These are phyloP conservation scores for Talaromyces verruculosus DNA, from an alignment of 2,329 filamentous ascomycete species.

Conservation along the genomic window DNA sequence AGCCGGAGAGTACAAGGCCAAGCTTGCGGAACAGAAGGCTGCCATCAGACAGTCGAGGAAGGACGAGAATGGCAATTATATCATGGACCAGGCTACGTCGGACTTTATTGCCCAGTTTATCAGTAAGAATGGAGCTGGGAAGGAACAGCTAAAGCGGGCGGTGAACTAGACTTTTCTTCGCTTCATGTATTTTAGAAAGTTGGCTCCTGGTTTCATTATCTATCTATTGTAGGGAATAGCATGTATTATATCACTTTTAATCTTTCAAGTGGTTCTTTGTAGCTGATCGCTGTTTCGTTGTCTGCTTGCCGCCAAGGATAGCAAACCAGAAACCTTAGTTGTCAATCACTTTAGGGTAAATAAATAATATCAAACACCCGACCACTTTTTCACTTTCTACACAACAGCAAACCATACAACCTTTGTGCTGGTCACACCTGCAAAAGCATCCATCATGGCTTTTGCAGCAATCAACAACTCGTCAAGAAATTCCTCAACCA, in stretches of 20 bases:
- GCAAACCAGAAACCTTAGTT: neutral
- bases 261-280: neutral
- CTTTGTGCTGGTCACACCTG: neutral
- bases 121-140: slow-evolving; percentile 24
- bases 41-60: slow-evolving; percentile 37
- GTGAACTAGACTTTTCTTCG: slow-evolving; percentile 1
- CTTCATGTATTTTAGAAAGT: slow-evolving; percentile 16
- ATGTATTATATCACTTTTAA: slow-evolving; percentile 1
- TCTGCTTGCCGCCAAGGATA: slow-evolving; percentile 7
- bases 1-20: slow-evolving; percentile 43
- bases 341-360: neutral
- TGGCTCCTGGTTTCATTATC: neutral
- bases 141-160: neutral
- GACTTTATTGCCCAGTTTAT: slow-evolving; percentile 42
- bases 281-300: neutral
- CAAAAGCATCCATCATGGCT: slow-evolving; percentile 31
- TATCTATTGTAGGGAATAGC: neutral
- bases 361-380: slow-evolving; percentile 9
- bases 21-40: slow-evolving; percentile 38
- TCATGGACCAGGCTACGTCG: slow-evolving; percentile 34
- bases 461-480: slow-evolving; percentile 37
- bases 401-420: neutral
- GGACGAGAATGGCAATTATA: slow-evolving; percentile 41
- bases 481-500: slow-evolving; percentile 7
- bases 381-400: neutral